Base-by-base conservation (phyloP, 2,329 filamentous ascomycete species). In the Cladophialophora bantiana region DNA sequence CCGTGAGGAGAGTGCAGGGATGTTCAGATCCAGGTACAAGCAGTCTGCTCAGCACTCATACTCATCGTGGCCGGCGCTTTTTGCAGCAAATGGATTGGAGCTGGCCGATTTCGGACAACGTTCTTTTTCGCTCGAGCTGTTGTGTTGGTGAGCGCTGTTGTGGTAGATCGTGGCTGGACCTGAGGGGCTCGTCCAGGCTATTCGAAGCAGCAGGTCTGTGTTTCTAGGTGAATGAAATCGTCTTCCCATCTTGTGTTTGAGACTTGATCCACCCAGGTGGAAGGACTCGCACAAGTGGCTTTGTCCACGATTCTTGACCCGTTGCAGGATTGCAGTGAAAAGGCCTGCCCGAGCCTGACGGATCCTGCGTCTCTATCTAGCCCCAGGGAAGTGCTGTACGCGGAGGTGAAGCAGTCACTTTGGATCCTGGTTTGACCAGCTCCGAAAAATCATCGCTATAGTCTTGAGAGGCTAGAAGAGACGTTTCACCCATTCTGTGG, bases 191-290 rank as follows among this genome's bases (percentile, higher is more conserved):
- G 40, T 31, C 38, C 26, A 7, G 62, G 55, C 45, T 42, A 59
- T 32, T 60, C 31, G 13, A 54, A 45, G 18, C 55, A 59, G 26
- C 62, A 55, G 3, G 18, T 59, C 56, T 65, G 56, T 34, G 62
- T 59, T 31, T 59, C 62, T 53, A 45, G n/a, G 40, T 59, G 62
- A 20, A 65, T 26, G 35, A 59, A 65, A 65, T 54, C 18, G 55
- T 54, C 45, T 65, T 65, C 12, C 55, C 56, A 34, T 65, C 62
- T 4, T 55, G 62, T 20, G 62, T 65, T 54, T 54, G 55, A 3
- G 56, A 45, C 18, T 60, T 59, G 13, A 65, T 48, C 62, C 62
- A 65, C 4, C 56, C 62, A 40, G 55, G 62, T n/a, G 56, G 62
- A 18, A 65, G 55, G 1, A 42, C 20, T 20, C 54, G 56, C n/a